Percentiles rank a stretch among this genome's conserved stretches.
Conservation (phyloP, 805 yeast species). For the Ogataea sp. region DNA sequence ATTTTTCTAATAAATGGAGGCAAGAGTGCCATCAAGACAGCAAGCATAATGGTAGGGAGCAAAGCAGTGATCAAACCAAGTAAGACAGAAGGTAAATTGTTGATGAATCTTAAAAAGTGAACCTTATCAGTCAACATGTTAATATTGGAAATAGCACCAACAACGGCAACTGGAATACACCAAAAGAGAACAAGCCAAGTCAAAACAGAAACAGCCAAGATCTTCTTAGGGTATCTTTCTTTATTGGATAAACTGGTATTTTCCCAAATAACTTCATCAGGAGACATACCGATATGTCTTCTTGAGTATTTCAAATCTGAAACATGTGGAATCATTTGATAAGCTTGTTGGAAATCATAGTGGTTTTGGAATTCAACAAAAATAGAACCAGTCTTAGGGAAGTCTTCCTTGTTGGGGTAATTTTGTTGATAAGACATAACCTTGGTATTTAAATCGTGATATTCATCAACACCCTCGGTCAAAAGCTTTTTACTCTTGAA, state of each 20-base stretch:
- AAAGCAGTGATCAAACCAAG: constrained; percentile 84
- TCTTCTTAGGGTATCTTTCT: constrained; percentile 47
- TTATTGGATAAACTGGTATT: constrained; percentile 54
- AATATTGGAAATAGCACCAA: constrained; percentile 87
- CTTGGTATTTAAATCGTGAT: constrained; percentile 62
- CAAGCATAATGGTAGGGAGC: constrained; percentile 74
- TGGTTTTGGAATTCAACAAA: constrained; percentile 79
- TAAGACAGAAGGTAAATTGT: constrained; percentile 60
- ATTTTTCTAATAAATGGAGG: constrained; percentile 75
- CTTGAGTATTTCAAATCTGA: constrained; percentile 36
- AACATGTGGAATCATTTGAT: constrained; percentile 65
- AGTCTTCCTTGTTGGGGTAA: constrained; percentile 38
- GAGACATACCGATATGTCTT: constrained; percentile 56
- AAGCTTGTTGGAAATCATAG: constrained; percentile 82
- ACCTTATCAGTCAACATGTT: constrained; percentile 63
- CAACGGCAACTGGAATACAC: constrained; percentile 97
- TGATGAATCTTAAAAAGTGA: constrained; percentile 67
- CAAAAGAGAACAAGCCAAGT: constrained; percentile 74
- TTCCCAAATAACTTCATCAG: constrained; percentile 81
- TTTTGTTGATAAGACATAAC: constrained; percentile 51
- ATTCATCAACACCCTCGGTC: constrained; percentile 56
- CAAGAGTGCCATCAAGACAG: constrained; percentile 76
- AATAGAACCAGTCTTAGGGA: constrained; percentile 55
- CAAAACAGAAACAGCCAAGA: constrained; percentile 55
- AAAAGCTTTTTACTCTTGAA: constrained; percentile 86